A percentile compares a stretch with the other conserved stretches of the same genome.
Conservation (phyloP, 2,329 filamentous ascomycete species). For the Diaporthe australafricana region DNA sequence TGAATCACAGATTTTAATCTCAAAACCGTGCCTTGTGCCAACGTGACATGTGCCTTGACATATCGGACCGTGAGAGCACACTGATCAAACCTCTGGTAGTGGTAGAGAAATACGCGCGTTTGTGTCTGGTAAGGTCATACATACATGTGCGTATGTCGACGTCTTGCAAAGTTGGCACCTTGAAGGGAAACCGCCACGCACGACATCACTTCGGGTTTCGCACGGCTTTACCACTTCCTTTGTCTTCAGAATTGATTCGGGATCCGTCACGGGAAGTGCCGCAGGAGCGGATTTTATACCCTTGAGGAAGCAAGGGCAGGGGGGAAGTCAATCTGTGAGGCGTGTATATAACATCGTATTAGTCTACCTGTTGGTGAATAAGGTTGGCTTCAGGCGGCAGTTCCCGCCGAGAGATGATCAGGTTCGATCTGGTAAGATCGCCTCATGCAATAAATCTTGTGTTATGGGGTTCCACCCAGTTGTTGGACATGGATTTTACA, state of each 20-base stretch:
- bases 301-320: not conserved
- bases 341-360: not conserved
- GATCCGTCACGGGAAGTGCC: constrained; percentile 18
- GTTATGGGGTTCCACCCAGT: not conserved
- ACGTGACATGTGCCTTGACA: not conserved
- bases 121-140: not conserved
- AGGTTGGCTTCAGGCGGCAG: constrained; percentile 1
- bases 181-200: not conserved
- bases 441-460: not conserved
- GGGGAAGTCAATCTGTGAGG: not conserved
- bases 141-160: not conserved
- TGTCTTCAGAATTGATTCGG: not conserved
- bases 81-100: too few relatives aligned
- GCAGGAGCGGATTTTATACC: not conserved
- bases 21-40: not conserved
- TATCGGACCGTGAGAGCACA: not conserved
- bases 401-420: not conserved
- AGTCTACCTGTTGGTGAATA: not conserved
- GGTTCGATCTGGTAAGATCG: not conserved
- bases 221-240: not conserved
- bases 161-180: not conserved
- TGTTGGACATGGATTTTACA: too few relatives aligned
- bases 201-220: not conserved
- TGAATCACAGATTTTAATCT: constrained; percentile 21
- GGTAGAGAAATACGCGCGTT: not conserved